Conservation (phyloP, 441 rosid genomes). For the Gossypium schwendimanii region DNA sequence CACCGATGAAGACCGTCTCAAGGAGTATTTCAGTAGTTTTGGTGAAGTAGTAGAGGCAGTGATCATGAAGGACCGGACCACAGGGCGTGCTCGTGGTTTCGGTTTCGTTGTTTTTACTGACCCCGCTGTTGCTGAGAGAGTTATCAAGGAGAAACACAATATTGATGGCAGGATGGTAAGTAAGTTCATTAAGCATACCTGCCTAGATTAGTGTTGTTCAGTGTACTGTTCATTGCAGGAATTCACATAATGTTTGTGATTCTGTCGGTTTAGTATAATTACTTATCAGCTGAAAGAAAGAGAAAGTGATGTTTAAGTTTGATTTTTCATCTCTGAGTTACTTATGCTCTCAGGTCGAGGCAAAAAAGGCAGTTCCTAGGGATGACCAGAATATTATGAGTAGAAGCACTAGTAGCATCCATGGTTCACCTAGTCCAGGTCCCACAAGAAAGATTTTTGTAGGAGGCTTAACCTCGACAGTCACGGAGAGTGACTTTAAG, state of each 20-base stretch:
- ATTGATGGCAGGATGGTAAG: constrained; percentile 90
- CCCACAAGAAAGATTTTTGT: constrained; percentile 89
- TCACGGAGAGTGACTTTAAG: constrained; percentile 81
- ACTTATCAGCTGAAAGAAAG: constrained; percentile 8
- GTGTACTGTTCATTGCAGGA: constrained; percentile 19
- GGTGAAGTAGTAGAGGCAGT: constrained; percentile 95
- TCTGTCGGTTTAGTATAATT: background rate
- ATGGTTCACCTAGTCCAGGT: constrained; percentile 77
- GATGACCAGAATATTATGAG: constrained; percentile 73
- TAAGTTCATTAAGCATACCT: constrained; percentile 4
- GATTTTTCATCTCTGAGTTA: constrained; percentile 15
- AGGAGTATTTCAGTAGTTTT: constrained; percentile 71
- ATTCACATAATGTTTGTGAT: constrained; percentile 13
- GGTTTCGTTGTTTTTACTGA: constrained; percentile 93
- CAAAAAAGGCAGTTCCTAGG: constrained; percentile 91
- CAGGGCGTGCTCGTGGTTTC: constrained; percentile 99
- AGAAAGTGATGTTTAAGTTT: constrained; percentile 10
- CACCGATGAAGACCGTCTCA: constrained; percentile 85
- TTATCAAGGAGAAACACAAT: constrained; percentile 68
- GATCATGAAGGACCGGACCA: constrained; percentile 93
- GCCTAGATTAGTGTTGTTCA: constrained; percentile 3
- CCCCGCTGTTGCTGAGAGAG: constrained; percentile 81
- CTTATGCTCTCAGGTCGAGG: constrained; percentile 63
- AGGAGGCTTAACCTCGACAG: constrained; percentile 91
- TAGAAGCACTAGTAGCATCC: constrained; percentile 49